Evolutionary conservation across 163 green algal species (phyloP).

Genomic region (Botryococcus braunii): DNA sequence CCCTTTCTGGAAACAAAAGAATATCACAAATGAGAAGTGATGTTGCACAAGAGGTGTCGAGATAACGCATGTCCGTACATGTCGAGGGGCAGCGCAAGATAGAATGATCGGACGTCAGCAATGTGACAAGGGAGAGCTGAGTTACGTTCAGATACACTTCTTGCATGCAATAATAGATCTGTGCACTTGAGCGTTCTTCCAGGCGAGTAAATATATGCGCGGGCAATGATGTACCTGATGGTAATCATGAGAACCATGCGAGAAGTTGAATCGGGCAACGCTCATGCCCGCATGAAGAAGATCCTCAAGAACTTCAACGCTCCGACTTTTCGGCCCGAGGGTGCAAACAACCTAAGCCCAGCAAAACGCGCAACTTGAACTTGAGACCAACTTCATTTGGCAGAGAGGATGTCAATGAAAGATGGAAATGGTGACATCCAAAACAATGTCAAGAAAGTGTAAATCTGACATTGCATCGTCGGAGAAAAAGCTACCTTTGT

Average conservation of each 20-base stretch:
- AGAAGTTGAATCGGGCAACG: constrained; percentile 97
- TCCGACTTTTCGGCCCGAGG: constrained; percentile 77
- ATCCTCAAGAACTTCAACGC: constrained; percentile 76
- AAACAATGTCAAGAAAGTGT: background rate
- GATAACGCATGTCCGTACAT: too few species aligned
- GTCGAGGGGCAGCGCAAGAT: too few species aligned
- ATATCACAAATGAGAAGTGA: too few species aligned
- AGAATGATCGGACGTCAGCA: too few species aligned
- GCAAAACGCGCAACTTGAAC: background rate
- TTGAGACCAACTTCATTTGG: constrained; percentile 3
- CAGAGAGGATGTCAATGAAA: background rate
- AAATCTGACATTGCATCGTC: background rate
- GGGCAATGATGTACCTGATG: constrained; percentile 77
- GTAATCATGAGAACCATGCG: constrained; percentile 87
- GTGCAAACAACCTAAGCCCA: constrained; percentile 86
- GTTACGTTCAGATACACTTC: too few species aligned
- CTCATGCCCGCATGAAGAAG: constrained; percentile 90
- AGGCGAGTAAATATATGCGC: too few species aligned
- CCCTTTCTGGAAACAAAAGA: too few species aligned
- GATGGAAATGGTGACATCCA: background rate
- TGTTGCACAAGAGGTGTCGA: too few species aligned
- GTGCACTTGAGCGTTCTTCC: too few species aligned
- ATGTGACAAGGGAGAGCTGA: too few species aligned
- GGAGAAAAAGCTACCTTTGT: constrained; percentile 80
- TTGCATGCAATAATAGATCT: too few species aligned